phyloP scores from a whole-genome alignment of 2,329 filamentous ascomycete genomes.

The Alternaria longipes region DNA sequence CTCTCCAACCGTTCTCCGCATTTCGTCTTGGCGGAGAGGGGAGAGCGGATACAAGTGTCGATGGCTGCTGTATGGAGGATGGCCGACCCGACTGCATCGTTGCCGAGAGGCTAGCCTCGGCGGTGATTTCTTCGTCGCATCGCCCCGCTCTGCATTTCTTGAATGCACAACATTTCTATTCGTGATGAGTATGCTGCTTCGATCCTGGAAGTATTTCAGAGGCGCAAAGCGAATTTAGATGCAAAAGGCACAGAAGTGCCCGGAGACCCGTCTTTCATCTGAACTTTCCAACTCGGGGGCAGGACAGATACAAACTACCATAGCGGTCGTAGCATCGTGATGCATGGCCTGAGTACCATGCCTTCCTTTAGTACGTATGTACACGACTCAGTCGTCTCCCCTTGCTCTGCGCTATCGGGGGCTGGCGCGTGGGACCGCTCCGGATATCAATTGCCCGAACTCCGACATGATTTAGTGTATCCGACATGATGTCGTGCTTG shows the following conservation, averaged over 20 bases:
- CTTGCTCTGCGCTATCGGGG: not conserved
- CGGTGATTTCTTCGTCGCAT: not conserved
- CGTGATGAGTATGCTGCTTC: not conserved
- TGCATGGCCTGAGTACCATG: not conserved
- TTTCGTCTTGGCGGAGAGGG: conserved; percentile 26
- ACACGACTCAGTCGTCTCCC: not conserved
- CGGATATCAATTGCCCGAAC: not conserved
- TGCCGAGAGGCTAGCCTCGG: not conserved
- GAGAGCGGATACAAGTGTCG: conserved; percentile 10
- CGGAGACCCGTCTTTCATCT: not conserved
- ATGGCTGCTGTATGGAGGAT: not conserved
- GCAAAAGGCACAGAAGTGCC: not conserved
- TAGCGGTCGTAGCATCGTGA: not conserved
- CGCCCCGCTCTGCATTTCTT: not conserved
- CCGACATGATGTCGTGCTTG: not conserved
- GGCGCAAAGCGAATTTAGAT: not conserved
- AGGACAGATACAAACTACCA: no score
- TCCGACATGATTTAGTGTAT: not conserved
- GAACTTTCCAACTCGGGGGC: not conserved
- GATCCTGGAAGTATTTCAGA: not conserved
- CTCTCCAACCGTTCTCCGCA: conserved; percentile 25
- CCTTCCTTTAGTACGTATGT: not conserved
- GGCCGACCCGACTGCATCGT: not conserved
- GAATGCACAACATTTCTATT: not conserved
- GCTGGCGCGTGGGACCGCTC: not conserved